Percentiles rank a stretch among this genome's conserved stretches.
phyloP scores from a whole-genome alignment of 2,329 filamentous ascomycete genomes.

The Colletotrichum salicis region DNA sequence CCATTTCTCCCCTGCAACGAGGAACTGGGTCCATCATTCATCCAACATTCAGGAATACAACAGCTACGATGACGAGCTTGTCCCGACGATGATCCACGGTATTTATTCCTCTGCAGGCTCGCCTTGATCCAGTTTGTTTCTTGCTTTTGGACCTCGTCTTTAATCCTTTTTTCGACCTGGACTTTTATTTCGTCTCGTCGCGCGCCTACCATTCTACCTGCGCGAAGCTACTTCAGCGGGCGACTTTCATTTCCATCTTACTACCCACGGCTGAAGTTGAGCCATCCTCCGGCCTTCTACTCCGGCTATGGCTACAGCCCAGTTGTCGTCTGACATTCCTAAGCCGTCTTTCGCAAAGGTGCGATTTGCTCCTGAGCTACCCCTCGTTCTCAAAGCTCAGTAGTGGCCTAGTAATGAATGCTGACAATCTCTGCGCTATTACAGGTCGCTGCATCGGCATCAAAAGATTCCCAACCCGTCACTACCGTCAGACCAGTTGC shows the following conservation, averaged over 20 bases:
- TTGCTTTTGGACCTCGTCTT: slow-evolving; percentile 56
- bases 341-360: slow-evolving; percentile 84
- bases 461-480: slow-evolving; percentile 49
- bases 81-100: slow-evolving; percentile 67
- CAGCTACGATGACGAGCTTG: slow-evolving; percentile 49
- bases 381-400: neutral
- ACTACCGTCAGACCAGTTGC: slow-evolving; percentile 43
- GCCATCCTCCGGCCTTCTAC: neutral
- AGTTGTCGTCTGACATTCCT: slow-evolving; percentile 57
- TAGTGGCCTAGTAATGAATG: slow-evolving; percentile 1
- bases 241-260: slow-evolving; percentile 34
- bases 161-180: slow-evolving; percentile 37
- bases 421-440: slow-evolving; percentile 38
- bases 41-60: slow-evolving; percentile 30
- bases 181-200: slow-evolving; percentile 31
- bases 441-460: slow-evolving; percentile 61
- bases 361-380: slow-evolving; percentile 40
- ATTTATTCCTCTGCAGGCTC: slow-evolving; percentile 59
- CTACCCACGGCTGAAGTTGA: slow-evolving; percentile 22
- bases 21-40: slow-evolving; percentile 20
- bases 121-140: slow-evolving; percentile 65
- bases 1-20: slow-evolving; percentile 14
- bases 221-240: slow-evolving; percentile 15
- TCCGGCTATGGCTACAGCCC: slow-evolving; percentile 57
- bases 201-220: slow-evolving; percentile 31